Evolutionary conservation across 139 green algal genomes (phyloP).

Genomic region (Trebouxia sp.): DNA sequence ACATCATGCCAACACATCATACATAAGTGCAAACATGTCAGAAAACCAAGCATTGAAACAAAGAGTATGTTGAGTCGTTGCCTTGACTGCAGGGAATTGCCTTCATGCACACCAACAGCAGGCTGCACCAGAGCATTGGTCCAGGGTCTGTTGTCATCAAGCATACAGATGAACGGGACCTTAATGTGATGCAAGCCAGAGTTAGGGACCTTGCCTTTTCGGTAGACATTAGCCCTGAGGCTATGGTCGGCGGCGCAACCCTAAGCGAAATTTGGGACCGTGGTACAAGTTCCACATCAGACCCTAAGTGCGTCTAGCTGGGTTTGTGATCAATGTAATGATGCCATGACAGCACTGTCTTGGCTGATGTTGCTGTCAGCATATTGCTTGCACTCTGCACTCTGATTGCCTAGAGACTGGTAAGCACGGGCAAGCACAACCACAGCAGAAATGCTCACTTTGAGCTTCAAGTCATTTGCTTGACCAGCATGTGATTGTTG

Average conservation of each 20-base stretch:
- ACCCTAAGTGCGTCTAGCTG: constrained; percentile 27
- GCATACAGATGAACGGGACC: constrained; percentile 31
- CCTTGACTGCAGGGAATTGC: constrained; percentile 40
- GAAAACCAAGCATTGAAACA: no score
- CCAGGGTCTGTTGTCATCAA: constrained; percentile 53
- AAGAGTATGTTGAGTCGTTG: neutral
- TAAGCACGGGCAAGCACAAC: no score
- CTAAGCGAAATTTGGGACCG: constrained; percentile 50
- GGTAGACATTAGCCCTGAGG: constrained; percentile 52
- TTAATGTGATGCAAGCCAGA: constrained; percentile 34
- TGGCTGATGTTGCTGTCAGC: neutral
- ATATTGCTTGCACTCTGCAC: neutral
- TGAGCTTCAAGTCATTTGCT: no score
- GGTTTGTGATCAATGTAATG: no score
- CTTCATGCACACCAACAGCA: constrained; percentile 50
- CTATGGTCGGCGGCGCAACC: constrained; percentile 36
- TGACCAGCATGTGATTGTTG: no score
- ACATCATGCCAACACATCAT: neutral
- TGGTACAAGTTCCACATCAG: constrained; percentile 11
- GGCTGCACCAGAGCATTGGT: constrained; percentile 51
- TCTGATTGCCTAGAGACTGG: no score
- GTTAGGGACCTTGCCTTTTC: constrained; percentile 57
- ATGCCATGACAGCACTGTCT: neutral
- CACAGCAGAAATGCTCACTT: no score
- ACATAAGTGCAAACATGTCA: no score